These are phyloP conservation scores for Neurospora crassa DNA, from an alignment of 2,329 filamentous ascomycete species.

Conservation along the genomic window DNA sequence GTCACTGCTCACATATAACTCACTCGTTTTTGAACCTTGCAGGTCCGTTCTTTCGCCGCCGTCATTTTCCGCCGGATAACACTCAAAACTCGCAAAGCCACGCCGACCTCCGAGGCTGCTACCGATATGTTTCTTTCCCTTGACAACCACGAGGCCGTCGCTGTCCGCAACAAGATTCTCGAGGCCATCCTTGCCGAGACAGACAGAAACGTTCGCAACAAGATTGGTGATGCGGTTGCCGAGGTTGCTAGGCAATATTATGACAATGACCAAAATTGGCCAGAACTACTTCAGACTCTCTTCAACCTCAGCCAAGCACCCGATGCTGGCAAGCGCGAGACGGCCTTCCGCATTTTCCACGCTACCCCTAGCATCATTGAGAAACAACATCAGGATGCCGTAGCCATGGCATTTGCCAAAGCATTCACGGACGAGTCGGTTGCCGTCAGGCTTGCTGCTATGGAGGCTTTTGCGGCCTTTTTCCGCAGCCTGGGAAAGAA, in stretches of 20 bases:
- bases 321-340: slow-evolving; percentile 78
- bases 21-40: slow-evolving; percentile 1
- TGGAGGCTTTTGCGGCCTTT: slow-evolving; percentile 95
- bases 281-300: slow-evolving; percentile 74
- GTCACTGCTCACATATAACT: not conserved
- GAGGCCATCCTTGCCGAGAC: slow-evolving; percentile 66
- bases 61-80: slow-evolving; percentile 93
- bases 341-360: slow-evolving; percentile 88
- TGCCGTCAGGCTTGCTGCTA: slow-evolving; percentile 77
- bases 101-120: slow-evolving; percentile 56
- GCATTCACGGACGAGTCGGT: slow-evolving; percentile 87
- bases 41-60: slow-evolving; percentile 86
- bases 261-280: slow-evolving; percentile 81
- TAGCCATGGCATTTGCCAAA: slow-evolving; percentile 77
- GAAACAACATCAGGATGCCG: slow-evolving; percentile 87
- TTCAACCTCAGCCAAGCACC: slow-evolving; percentile 85
- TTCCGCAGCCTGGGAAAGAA: slow-evolving; percentile 89
- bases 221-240: slow-evolving; percentile 94
- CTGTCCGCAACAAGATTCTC: slow-evolving; percentile 77
- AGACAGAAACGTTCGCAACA: slow-evolving; percentile 72
- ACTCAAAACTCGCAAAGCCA: slow-evolving; percentile 70
- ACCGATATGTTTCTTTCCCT: slow-evolving; percentile 82
- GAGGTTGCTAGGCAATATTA: slow-evolving; percentile 93
- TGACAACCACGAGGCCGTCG: slow-evolving; percentile 59
- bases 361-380: slow-evolving; percentile 94